phyloP scores from a whole-genome alignment of 2,329 filamentous ascomycete species.

The Monosporascus sp. region DNA sequence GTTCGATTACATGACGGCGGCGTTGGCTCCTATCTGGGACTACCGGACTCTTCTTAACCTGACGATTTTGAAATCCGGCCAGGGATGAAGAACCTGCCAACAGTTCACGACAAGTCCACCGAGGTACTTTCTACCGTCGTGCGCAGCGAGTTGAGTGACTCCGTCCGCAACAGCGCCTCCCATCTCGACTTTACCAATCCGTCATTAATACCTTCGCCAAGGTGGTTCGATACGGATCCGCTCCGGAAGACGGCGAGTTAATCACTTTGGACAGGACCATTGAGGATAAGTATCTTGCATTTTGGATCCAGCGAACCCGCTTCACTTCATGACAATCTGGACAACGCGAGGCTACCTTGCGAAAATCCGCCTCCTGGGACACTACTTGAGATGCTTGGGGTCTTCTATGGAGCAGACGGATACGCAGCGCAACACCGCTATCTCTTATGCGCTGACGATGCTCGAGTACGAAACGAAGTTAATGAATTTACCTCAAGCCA shows the following conservation, averaged over 20 bases:
- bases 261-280: constrained; percentile 32
- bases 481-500: constrained; percentile 22
- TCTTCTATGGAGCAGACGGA: constrained; percentile 18
- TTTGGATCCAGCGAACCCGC: constrained; percentile 32
- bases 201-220: too few relatives aligned
- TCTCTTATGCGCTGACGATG: constrained; percentile 27
- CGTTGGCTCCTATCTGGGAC: too few relatives aligned
- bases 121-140: too few relatives aligned
- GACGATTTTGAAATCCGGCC: too few relatives aligned
- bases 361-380: constrained; percentile 43
- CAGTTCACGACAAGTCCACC: too few relatives aligned
- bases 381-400: constrained; percentile 28
- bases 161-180: too few relatives aligned
- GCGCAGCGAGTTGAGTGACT: too few relatives aligned
- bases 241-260: constrained; percentile 24
- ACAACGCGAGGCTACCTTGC: constrained; percentile 37
- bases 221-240: too few relatives aligned
- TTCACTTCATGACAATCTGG: constrained; percentile 38
- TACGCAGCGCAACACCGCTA: constrained; percentile 20
- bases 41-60: too few relatives aligned
- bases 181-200: too few relatives aligned
- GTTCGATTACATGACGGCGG: too few relatives aligned
- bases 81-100: too few relatives aligned
- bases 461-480: constrained; percentile 33
- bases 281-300: constrained; percentile 40